Evolutionary conservation across 805 yeast genomes (phyloP).

Genomic region (Metschnikowia cubensis): DNA sequence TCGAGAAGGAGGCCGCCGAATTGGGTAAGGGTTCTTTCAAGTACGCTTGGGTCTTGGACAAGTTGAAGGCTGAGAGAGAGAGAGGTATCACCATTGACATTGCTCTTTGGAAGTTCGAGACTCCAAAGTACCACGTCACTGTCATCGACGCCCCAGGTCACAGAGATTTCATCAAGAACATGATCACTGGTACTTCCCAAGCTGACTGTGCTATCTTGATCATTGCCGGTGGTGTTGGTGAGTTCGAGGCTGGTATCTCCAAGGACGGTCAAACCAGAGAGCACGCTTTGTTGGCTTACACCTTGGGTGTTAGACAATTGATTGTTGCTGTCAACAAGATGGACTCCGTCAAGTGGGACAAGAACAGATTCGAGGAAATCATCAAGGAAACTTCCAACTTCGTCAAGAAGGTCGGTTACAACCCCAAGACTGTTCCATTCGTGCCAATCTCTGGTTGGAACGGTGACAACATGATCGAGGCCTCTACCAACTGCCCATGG

Average conservation of each 20-base stretch:
- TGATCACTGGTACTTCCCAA: slow-evolving; percentile 94
- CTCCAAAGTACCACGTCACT: slow-evolving; percentile 84
- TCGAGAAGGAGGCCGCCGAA: slow-evolving; percentile 97
- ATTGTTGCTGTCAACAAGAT: slow-evolving; percentile 92
- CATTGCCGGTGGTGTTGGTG: slow-evolving; percentile 91
- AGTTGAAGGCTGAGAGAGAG: slow-evolving; percentile 93
- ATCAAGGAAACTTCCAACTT: slow-evolving; percentile 72
- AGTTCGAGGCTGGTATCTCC: slow-evolving; percentile 93
- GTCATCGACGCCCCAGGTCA: slow-evolving; percentile 96
- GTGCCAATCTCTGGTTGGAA: slow-evolving; percentile 84
- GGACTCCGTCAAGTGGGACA: slow-evolving; percentile 89
- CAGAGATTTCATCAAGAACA: slow-evolving; percentile 94
- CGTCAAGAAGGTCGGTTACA: slow-evolving; percentile 83
- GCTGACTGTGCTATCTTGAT: slow-evolving; percentile 90
- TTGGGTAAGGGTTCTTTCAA: slow-evolving; percentile 96
- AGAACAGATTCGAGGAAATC: slow-evolving; percentile 76
- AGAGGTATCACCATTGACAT: slow-evolving; percentile 96
- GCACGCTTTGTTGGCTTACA: slow-evolving; percentile 77
- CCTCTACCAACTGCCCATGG: slow-evolving; percentile 81
- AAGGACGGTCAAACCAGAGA: slow-evolving; percentile 95
- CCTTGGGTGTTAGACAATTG: slow-evolving; percentile 83
- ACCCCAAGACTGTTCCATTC: slow-evolving; percentile 78
- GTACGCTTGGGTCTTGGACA: slow-evolving; percentile 97
- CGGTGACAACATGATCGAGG: slow-evolving; percentile 91
- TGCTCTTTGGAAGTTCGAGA: slow-evolving; percentile 90